These are phyloP conservation scores for Leccinum ochraceum DNA, from an alignment of 768 basidiomycete genomes.

Conservation along the genomic window DNA sequence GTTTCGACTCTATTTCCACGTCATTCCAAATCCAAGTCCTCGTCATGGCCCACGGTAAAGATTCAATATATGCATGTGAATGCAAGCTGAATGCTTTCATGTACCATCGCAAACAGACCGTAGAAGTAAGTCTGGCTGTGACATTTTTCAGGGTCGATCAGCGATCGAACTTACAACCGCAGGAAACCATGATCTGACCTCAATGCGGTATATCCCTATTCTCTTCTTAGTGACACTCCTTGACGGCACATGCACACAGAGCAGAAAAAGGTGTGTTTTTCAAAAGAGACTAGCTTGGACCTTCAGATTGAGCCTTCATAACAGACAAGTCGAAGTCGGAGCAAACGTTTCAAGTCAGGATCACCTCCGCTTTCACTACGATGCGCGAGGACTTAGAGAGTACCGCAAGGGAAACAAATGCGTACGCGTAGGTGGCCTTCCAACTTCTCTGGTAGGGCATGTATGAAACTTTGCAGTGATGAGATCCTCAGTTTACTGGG, in stretches of 20 bases:
- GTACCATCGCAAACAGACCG: slow-evolving; percentile 10
- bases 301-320: background rate
- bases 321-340: slow-evolving; percentile 18
- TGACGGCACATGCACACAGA: slow-evolving; percentile 8
- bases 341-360: slow-evolving; percentile 22
- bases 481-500: slow-evolving; percentile 17
- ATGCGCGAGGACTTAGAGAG: slow-evolving; percentile 13
- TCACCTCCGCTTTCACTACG: slow-evolving; percentile 19
- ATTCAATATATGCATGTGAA: background rate
- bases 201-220: slow-evolving; percentile 15
- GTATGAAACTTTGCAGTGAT: slow-evolving; percentile 18
- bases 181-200: slow-evolving; percentile 14
- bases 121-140: slow-evolving; percentile 13
- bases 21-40: background rate
- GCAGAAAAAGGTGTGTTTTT: slow-evolving; percentile 15
- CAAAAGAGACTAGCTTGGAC: background rate
- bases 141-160: background rate
- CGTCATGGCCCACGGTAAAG: slow-evolving; percentile 24
- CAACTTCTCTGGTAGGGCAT: background rate
- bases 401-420: slow-evolving; percentile 28
- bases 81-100: slow-evolving; percentile 5
- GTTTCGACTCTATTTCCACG: background rate
- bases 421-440: slow-evolving; percentile 26
- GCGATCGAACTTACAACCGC: slow-evolving; percentile 4
- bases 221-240: background rate